These are phyloP conservation scores for Furcasterigmium furcatum DNA, from an alignment of 2,329 filamentous ascomycete species.

Conservation along the genomic window DNA sequence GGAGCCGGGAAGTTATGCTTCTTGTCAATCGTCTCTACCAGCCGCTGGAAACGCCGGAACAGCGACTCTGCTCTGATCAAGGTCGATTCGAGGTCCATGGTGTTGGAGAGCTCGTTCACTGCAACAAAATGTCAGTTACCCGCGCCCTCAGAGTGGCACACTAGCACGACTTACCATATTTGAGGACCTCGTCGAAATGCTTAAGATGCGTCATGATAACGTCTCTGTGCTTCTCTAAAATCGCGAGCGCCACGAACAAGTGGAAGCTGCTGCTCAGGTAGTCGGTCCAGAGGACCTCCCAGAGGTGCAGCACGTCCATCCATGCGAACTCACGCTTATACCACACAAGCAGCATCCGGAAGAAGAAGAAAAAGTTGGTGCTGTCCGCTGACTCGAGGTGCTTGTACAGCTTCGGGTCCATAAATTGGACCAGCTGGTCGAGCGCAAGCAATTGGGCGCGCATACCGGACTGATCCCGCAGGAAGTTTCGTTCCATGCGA, in stretches of 20 bases:
- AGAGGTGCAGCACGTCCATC: slow-evolving; percentile 80
- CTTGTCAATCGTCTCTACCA: slow-evolving; percentile 89
- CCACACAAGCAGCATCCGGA: slow-evolving; percentile 98
- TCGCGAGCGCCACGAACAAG: slow-evolving; percentile 88
- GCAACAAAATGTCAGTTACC: background rate
- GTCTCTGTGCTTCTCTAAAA: slow-evolving; percentile 92
- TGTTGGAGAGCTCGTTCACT: slow-evolving; percentile 95
- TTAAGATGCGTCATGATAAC: slow-evolving; percentile 93
- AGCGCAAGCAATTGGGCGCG: slow-evolving; percentile 84
- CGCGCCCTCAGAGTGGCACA: background rate
- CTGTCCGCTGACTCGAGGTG: slow-evolving; percentile 88
- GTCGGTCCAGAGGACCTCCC: slow-evolving; percentile 95
- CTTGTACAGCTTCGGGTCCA: slow-evolving; percentile 91
- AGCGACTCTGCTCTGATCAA: slow-evolving; percentile 85
- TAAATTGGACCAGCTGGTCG: slow-evolving; percentile 92
- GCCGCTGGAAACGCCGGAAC: slow-evolving; percentile 82
- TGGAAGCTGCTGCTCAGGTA: slow-evolving; percentile 87
- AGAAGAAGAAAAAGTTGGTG: slow-evolving; percentile 99
- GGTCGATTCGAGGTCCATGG: slow-evolving; percentile 85
- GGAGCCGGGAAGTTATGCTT: slow-evolving; percentile 77
- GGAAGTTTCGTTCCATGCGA: slow-evolving; percentile 95
- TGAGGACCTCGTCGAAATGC: slow-evolving; percentile 95
- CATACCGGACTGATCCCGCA: slow-evolving; percentile 96
- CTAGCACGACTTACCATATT: slow-evolving; percentile 69
- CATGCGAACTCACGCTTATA: slow-evolving; percentile 97